Base-by-base conservation (phyloP, 495 filamentous ascomycete genomes). In the Choiromyces venosus region DNA sequence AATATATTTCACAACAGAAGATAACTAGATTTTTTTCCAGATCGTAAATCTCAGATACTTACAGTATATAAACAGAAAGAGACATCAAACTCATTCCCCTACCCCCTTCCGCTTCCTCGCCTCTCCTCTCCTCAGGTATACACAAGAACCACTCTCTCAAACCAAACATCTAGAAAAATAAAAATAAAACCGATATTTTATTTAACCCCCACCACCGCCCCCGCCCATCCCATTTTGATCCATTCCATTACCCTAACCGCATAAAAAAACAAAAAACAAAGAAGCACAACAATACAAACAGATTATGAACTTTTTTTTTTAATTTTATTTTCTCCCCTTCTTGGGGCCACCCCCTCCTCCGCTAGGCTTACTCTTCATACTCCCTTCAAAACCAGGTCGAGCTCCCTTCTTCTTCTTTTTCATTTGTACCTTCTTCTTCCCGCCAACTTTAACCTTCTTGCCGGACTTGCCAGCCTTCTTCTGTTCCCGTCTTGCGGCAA, bases 321-420 rank as follows among this genome's bases (percentile, higher is more conserved):
- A n/a, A 12, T 61, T 29, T 16, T 61, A 61, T 29, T 61, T 61
- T 33, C 52, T 12, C 12, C 52, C 52, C 52, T 61, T 61, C 52
- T 29, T 16, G 14, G 25, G 12, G 16, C 52, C 10, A 12, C 52
- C 25, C 12, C 46, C 52, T 18, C 52, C 52, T 61, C 52, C 52
- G n/a, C 52, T 33, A 61, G 12, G 25, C 25, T 61, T 61, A 29
- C 25, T 61, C 79, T 91, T 92, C 81, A 97, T 94, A 75, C 90
- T 90, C n/a, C 94, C 95, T 83, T 97, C 96, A 81, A 97, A 97
- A 6, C 95, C 94, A 6, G 94, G 90, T 74, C 92, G 83, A 37
- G 77, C 77, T 1, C 65, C 82, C 83, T 89, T 89, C 69, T 81
- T 84, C 8, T 75, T 77, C 65, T 80, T 85, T 71, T 82, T 87